Evolutionary conservation across 1,284 basidiomycete genomes (phyloP), one percentile per base, ranked within the genome.

Genomic region (Cryptococcus maquisensis): DNA sequence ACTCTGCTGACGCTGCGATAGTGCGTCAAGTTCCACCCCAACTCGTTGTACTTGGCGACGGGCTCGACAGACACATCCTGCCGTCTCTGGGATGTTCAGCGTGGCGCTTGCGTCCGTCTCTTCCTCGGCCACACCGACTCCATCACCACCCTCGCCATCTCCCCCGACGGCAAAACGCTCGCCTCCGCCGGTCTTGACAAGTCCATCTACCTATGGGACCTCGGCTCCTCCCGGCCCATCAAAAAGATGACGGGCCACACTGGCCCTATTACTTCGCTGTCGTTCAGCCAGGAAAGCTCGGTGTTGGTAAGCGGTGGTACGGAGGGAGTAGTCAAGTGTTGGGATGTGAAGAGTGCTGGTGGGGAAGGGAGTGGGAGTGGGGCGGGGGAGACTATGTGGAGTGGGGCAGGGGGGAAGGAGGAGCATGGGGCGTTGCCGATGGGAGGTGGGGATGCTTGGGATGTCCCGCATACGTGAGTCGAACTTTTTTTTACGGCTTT

Each of bases 161-260:
- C 88, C 65, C 92, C 94, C 3, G 95, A 98, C 75, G 96, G 96
- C 2, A 83, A 86, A 52, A 95, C 91, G 74, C 81, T 99, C 12
- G 96, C 96, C 12, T 20, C 15, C 13, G 21, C 63, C 88, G 91
- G 88, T 23, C 91, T 97, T 68, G 96, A 98, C 70, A 81, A 90
- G 18, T 84, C 87, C 3, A 95, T 99, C 77, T 92, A 89, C 69
- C 78, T 99, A 1, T 99, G 96, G 96, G 95, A 98, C 68, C 80
- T 98, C 46, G 90, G 90, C 2, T 91, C 90, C 23, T 93, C 94
- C 7, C 84, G 87, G 56, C 83, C 91, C 45, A 86, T 98, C 65
- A 99, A 98, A 79, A 94, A 92, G 75, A 97, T 98, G 93, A 86
- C 84, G 18, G 96, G 96, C 0, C 96, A 99, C 73, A 86, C 83